A percentile compares a stretch with the other conserved stretches of the same genome.
phyloP scores from a whole-genome alignment of 495 filamentous ascomycete genomes.

The Penicillium canescens region DNA sequence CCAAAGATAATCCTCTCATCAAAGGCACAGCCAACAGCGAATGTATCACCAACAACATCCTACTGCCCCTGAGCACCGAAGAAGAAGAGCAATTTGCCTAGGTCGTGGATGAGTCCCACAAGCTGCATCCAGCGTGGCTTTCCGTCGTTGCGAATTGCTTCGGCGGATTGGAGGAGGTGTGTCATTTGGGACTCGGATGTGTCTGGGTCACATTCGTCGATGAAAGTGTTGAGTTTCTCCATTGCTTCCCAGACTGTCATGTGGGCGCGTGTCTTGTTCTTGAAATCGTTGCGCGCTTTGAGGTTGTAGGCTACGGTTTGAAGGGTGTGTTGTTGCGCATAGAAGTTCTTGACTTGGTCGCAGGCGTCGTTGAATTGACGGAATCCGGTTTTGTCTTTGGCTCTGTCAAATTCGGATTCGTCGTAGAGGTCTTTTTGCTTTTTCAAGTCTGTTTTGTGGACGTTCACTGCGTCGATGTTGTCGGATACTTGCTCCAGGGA shows the following conservation, averaged over 20 bases:
- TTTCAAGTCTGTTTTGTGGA: background rate
- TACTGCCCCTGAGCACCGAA: slow-evolving; percentile 80
- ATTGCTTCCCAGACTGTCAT: slow-evolving; percentile 90
- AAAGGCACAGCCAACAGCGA: slow-evolving; percentile 83
- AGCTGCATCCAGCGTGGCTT: slow-evolving; percentile 94
- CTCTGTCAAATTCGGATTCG: slow-evolving; percentile 65
- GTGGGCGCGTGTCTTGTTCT: slow-evolving; percentile 63
- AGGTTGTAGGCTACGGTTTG: slow-evolving; percentile 86
- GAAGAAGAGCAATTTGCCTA: slow-evolving; percentile 89
- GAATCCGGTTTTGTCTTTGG: slow-evolving; percentile 81
- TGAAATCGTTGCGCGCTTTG: slow-evolving; percentile 69
- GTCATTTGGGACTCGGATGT: slow-evolving; percentile 86
- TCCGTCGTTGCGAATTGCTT: slow-evolving; percentile 82
- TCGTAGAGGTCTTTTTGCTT: slow-evolving; percentile 55
- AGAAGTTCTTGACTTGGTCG: slow-evolving; percentile 79
- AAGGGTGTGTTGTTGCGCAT: slow-evolving; percentile 79
- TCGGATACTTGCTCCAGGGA: background rate
- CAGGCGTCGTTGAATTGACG: slow-evolving; percentile 76
- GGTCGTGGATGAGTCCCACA: slow-evolving; percentile 81
- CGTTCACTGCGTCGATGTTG: slow-evolving; percentile 1
- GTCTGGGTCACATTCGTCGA: slow-evolving; percentile 88
- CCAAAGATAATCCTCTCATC: slow-evolving; percentile 74
- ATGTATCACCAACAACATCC: slow-evolving; percentile 91
- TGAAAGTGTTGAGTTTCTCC: slow-evolving; percentile 83
- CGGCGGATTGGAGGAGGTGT: slow-evolving; percentile 81